Evolutionary conservation across 768 basidiomycete species (phyloP).

Genomic region (Boletus fagicola): DNA sequence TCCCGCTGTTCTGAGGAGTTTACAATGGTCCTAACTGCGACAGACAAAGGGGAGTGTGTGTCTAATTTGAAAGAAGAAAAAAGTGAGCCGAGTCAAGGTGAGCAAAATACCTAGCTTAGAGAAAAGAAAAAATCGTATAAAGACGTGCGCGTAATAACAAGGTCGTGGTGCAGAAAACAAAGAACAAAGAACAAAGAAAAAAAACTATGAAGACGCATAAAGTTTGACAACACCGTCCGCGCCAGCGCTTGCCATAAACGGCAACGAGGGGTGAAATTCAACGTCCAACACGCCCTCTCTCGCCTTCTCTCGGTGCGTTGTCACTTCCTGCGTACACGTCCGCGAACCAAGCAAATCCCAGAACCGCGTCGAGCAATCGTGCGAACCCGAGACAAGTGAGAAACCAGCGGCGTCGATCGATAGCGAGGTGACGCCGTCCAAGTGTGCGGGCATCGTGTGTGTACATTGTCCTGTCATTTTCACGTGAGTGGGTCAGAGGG

Average conservation of each 20-base stretch:
- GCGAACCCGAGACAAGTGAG: constrained; percentile 83
- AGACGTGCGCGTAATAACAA: background rate
- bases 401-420: constrained; percentile 87
- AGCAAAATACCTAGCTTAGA: constrained; percentile 10
- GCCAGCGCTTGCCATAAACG: constrained; percentile 91
- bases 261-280: constrained; percentile 77
- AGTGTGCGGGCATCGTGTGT: constrained; percentile 86
- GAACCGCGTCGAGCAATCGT: constrained; percentile 92
- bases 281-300: constrained; percentile 90
- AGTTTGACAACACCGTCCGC: constrained; percentile 93
- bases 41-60: constrained; percentile 7
- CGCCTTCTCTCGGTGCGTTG: constrained; percentile 85
- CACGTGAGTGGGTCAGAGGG: constrained; percentile 1
- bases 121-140: background rate
- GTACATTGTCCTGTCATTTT: constrained; percentile 69
- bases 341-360: constrained; percentile 87
- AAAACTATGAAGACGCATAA: constrained; percentile 70
- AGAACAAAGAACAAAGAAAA: background rate
- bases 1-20: too few relatives aligned
- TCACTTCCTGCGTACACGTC: constrained; percentile 85
- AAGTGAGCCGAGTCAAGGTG: constrained; percentile 10
- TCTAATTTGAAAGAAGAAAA: constrained; percentile 9
- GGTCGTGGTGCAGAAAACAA: background rate
- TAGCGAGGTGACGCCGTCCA: constrained; percentile 88
- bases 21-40: background rate